Evolutionary conservation across 169 alveolate species (phyloP).

Genomic region (Plasmodium malariae): DNA sequence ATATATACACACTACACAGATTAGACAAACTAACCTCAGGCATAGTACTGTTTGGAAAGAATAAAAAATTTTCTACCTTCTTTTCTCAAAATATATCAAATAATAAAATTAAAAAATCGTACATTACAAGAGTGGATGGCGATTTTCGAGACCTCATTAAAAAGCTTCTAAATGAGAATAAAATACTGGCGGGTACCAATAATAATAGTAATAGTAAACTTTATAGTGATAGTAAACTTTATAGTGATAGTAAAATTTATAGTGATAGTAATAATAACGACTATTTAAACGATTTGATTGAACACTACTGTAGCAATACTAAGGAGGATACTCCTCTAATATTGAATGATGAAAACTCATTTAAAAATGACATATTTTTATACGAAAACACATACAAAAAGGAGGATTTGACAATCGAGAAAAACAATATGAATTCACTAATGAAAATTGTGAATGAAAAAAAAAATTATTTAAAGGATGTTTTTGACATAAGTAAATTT

Average conservation of each 20-base stretch:
- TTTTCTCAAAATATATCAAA: conserved; percentile 78
- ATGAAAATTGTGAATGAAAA: conserved; percentile 1
- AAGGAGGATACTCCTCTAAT: background rate
- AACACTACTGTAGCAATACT: background rate
- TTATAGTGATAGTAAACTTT: too few relatives aligned
- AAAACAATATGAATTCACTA: background rate
- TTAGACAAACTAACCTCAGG: conserved; percentile 87
- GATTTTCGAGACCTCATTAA: conserved; percentile 76
- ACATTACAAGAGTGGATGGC: conserved; percentile 85
- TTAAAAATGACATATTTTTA: conserved; percentile 61
- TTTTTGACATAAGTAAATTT: conserved; percentile 37
- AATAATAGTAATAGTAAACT: too few relatives aligned
- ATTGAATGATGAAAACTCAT: conserved; percentile 14
- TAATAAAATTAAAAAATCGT: conserved; percentile 78
- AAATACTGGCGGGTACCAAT: too few relatives aligned
- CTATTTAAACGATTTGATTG: conserved; percentile 7
- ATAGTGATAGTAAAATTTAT: background rate
- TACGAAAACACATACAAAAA: conserved; percentile 20
- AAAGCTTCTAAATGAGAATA: conserved; percentile 13
- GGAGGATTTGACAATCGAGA: background rate
- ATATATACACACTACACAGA: conserved; percentile 81
- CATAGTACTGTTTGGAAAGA: conserved; percentile 82
- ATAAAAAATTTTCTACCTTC: conserved; percentile 78
- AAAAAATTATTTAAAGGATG: conserved; percentile 12
- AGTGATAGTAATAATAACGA: too few relatives aligned